Base-by-base conservation (phyloP, 352 stramenopile genomes). In the Globisporangium alternatum region DNA sequence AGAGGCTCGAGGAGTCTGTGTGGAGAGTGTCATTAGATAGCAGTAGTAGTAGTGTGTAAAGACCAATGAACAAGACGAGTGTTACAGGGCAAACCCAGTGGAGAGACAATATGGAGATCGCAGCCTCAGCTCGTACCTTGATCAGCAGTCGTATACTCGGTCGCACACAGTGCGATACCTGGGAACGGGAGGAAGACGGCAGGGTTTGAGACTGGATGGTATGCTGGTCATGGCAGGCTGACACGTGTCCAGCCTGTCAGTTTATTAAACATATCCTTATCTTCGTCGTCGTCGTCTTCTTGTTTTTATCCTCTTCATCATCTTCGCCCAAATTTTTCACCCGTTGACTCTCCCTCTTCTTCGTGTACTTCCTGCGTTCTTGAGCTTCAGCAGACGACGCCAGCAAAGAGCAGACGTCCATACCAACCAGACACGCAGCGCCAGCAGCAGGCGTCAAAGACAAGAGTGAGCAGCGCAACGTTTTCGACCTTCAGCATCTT, bases 181-280 rank as follows among this genome's bases (percentile, higher is more conserved):
- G 43, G 19, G 43, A 48, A 22, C 19, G 17, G 41, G 39, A 10
- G 35, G 35, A 41, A 41, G 35, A 41, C 35, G 39, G 39, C 39
- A 45, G 43, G 17, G 39, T 12, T 45, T 45, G 39, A 17, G 39
- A n/a, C 39, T 3, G 12, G 39, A 45, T 45, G 39, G 1, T n/a
- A 45, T 45, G 39, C 12, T 45, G 39, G 39, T 45, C 39, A 45
- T 45, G 39, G 8, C 39, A 45, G 39, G 13, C 12, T n/a, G 39
- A 45, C 12, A 12, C 43, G 19, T 48, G 43, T 22, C 43, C 43
- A 48, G 17, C 43, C 43, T 48, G 43, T 48, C 43, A 48, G 21
- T 48, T n/a, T 48, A 48, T 48, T 48, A 12, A 48, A 48, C 43
- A 48, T 48, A 48, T 48, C 39, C 12, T 43, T 43, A 43, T 43